Percentiles rank a stretch among this genome's conserved stretches.
These are phyloP conservation scores for Eucalyptus pumila DNA, from an alignment of 345 rosid genomes.

Conservation along the genomic window DNA sequence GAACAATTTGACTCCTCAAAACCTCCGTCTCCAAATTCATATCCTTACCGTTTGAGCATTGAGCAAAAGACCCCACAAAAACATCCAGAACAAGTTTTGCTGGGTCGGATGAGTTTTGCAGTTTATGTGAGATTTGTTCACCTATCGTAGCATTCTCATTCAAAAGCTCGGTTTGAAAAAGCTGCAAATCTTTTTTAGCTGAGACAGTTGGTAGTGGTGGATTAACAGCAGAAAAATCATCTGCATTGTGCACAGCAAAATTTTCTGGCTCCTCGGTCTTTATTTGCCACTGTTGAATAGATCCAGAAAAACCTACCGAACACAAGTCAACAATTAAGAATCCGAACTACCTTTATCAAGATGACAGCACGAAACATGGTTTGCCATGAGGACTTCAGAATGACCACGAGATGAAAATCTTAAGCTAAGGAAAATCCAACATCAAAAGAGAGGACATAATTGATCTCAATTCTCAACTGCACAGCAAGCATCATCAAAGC, in stretches of 20 bases:
- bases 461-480: neutral
- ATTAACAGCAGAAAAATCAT: neutral
- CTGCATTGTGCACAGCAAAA: conserved; percentile 1
- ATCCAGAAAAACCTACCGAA: neutral
- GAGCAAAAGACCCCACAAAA: conserved; percentile 14
- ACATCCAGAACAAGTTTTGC: conserved; percentile 40
- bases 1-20: conserved; percentile 17
- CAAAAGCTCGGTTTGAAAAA: neutral
- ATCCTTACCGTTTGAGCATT: neutral
- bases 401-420: neutral
- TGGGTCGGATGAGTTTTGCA: conserved; percentile 26
- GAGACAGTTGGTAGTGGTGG: neutral
- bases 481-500: neutral
- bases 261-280: conserved; percentile 7
- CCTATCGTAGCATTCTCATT: conserved; percentile 6
- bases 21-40: conserved; percentile 2
- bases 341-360: neutral
- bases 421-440: neutral
- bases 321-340: neutral
- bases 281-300: neutral
- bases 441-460: neutral
- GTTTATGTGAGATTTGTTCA: conserved; percentile 1
- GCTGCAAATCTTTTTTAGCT: neutral
- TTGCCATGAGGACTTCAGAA: neutral
- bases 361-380: neutral